Evolutionary conservation across 768 basidiomycete species (phyloP), one percentile per base, ranked within the genome.

Genomic region (Mycena kentingensis): DNA sequence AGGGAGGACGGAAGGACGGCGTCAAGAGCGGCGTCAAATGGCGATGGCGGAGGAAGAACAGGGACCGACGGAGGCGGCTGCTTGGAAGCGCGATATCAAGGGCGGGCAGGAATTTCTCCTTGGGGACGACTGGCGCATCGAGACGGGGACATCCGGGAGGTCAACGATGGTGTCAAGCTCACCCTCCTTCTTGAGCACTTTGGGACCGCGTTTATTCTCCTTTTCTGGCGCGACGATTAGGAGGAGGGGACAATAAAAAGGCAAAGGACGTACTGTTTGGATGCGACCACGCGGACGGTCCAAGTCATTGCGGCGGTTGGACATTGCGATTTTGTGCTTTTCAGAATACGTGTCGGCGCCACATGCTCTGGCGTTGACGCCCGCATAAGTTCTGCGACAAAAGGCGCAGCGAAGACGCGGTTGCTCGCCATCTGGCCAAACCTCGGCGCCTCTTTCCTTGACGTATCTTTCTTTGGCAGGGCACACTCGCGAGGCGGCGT

Each of bases 331-430:
- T 69, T 90, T 91, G 67, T 93, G 90, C 64, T 92, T 91, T 70
- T 93, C 90, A n/a, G 57, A 87, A 90, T 26, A 93, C 90, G 67
- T 93, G 90, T 41, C 90, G 77, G 53, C 90, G 74, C 90, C 90
- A 93, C 90, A 93, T 93, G 64, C 89, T 91, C 70, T 92, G 5
- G 90, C 90, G 65, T 93, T 93, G 27, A 90, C 87, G 11, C 90
- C 90, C 3, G 89, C 87, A 61, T 93, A 93, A 5, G 84, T 87
- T 58, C 90, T 79, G 59, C 90, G 74, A 61, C 90, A 93, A 63
- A 93, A 91, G 1, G 90, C 91, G 69, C 90, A 93, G 42, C 90
- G 78, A 22, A 93, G 76, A 16, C 87, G 73, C 7, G 89, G 89
- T 60, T 89, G 87, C 65, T 88, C 85, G 22, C 88, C 89, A 52